Evolutionary conservation across 192 early-diverging fungal species (phyloP).

Genomic region (Rhizophagus prolifer): DNA sequence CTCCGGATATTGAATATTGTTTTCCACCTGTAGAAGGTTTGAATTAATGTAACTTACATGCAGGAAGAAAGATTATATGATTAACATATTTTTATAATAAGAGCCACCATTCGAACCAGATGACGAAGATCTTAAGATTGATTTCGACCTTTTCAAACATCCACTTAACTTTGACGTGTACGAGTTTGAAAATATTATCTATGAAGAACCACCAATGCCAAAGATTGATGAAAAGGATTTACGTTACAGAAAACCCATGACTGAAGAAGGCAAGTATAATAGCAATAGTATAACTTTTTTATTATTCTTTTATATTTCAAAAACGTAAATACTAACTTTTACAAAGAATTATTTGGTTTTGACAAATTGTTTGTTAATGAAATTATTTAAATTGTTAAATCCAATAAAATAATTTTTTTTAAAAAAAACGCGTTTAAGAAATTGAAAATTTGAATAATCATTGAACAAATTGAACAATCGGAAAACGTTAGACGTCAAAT

Average conservation of each 20-base stretch:
- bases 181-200: constrained; percentile 18
- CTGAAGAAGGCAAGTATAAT: constrained; percentile 4
- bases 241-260: background rate
- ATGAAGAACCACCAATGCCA: background rate
- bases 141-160: constrained; percentile 8
- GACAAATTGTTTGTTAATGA: background rate
- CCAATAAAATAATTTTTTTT: constrained; percentile 26
- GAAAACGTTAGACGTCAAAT: too few species aligned
- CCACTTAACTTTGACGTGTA: background rate
- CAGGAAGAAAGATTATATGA: background rate
- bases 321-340: background rate
- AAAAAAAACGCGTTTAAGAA: background rate
- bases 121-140: constrained; percentile 14
- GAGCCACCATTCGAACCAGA: constrained; percentile 14
- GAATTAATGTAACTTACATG: background rate
- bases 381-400: constrained; percentile 28
- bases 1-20: constrained; percentile 25
- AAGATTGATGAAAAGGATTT: constrained; percentile 1
- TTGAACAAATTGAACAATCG: too few species aligned
- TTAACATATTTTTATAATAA: background rate
- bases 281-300: background rate
- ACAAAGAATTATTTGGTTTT: constrained; percentile 5
- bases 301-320: background rate
- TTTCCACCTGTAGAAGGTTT: background rate
- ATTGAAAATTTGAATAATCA: too few species aligned